Base-by-base conservation (phyloP, 192 early-diverging fungal species). In the Rhizophagus clarus region DNA sequence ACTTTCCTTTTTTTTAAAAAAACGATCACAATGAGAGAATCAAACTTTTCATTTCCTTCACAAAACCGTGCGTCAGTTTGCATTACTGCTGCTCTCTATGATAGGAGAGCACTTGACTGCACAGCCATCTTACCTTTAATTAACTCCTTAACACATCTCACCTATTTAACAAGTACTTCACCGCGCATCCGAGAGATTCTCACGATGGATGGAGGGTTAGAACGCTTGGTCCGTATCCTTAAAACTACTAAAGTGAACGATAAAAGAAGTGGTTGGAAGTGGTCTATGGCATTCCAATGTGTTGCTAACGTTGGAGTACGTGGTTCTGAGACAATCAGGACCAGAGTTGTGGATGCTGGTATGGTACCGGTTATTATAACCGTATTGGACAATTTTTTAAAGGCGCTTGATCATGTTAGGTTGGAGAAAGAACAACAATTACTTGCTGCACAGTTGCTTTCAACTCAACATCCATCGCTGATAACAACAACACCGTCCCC, bases 31-130 rank as follows among this genome's bases (percentile, higher is more conserved):
- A 94, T 94, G 93, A 91, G 94, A 82, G 92, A 95, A 84, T 92
- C 93, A 80, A 95, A 95, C 81, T 93, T 94, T 82, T 91, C 91
- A 73, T 92, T 91, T 77, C 94, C 93, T 64, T 84, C 88, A 32
- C 91, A 90, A 80, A 94, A 95, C 85, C 91, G 92, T 86, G 94
- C 94, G 10, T 90, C 90, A 26, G 90, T 95, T 22, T 91, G 90
- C 70, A 94, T 95, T 80, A 91, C 92, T 12, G 91, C 91, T 37
- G 89, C 92, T 12, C 88, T 94, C 62, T 98, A 97, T 83, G 97
- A 98, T 85, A 92, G 96, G 82, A 93, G 97, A 81, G 97, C 96
- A n/a, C 90, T 98, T n/a, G 92, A 95, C 82, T 94, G 93, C 81
- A 95, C 96, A 7, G 95, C 95, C 82, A 91, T 91, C 61, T 85